Base-by-base conservation (phyloP, 352 stramenopile genomes). In the Pythium rhizo-oryzae region DNA sequence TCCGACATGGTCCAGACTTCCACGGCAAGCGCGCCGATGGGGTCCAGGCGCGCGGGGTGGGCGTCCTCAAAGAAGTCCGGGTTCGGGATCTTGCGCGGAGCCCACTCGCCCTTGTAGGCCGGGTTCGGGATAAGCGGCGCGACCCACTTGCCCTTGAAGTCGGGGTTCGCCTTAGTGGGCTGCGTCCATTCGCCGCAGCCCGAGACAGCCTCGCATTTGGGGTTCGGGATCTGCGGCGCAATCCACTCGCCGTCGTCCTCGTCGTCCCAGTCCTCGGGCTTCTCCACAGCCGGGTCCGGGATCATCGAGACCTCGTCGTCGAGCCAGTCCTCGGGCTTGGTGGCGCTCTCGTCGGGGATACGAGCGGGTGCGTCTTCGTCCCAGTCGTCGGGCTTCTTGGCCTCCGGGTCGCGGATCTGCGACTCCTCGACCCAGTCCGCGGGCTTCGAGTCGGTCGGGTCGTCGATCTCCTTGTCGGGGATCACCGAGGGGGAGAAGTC, bases 231-330 rank as follows among this genome's bases (percentile, higher is more conserved):
- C 76, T 92, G 74, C n/a, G 89, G 91, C 9, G 90, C 68, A 25
- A 98, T 77, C 77, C 89, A 98, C 30, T 97, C 85, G 19, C 94
- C 94, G 41, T 98, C 93, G 52, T 97, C 83, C 59, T 97, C 91
- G 57, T 98, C 94, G 49, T 98, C 93, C 94, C 94, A 98, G 75
- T 98, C 94, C 56, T 97, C 87, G 1, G 94, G 94, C 62, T 97
- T 96, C 2, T 66, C 28, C 21, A 92, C 83, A 24, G 72, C 64
- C 15, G 92, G 88, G 56, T 98, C 93, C 49, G 85, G 62, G 33
- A 98, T 95, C 71, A 91, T 75, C 0, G 75, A 59, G 15, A 74
- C 64, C 41, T 97, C 91, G 37, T 96, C 76, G 51, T 98, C 94
- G 18, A 98, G 70, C 95, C 95, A 98, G 28, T 87, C 92, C 16